Evolutionary conservation across 257 asterid genomes (phyloP).

Genomic region (Ajuga chamaepitys): DNA sequence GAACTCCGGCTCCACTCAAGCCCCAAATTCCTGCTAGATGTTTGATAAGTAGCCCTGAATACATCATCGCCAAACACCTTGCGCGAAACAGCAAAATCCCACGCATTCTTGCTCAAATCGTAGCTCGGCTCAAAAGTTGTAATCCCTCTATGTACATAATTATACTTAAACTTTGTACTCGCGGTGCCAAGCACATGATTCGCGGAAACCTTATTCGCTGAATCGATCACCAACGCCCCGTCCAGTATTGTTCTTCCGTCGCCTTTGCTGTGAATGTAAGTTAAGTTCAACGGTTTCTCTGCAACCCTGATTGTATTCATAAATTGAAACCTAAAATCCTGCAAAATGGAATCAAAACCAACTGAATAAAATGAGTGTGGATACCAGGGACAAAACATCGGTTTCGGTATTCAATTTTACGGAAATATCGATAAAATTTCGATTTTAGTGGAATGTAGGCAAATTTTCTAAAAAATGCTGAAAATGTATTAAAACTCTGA

Average conservation of each 20-base stretch:
- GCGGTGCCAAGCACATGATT: constrained; percentile 73
- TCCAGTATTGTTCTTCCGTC: constrained; percentile 62
- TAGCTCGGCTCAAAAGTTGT: constrained; percentile 80
- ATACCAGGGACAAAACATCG: neutral
- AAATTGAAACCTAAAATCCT: constrained; percentile 88
- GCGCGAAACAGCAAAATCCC: constrained; percentile 77
- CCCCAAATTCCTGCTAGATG: constrained; percentile 69
- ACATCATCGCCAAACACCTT: constrained; percentile 64
- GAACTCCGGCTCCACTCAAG: constrained; percentile 83
- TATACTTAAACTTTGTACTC: constrained; percentile 69
- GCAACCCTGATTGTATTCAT: constrained; percentile 65
- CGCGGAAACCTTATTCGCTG: constrained; percentile 80
- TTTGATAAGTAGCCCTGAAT: constrained; percentile 75
- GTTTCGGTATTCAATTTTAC: too few relatives aligned
- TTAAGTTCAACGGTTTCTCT: constrained; percentile 79
- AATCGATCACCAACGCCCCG: constrained; percentile 73
- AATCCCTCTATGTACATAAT: constrained; percentile 62
- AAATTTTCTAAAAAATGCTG: too few relatives aligned
- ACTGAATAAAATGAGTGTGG: neutral
- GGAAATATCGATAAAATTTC: too few relatives aligned
- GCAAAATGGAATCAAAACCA: constrained; percentile 9
- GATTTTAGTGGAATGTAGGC: too few relatives aligned
- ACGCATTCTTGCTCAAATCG: constrained; percentile 63
- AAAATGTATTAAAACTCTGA: too few relatives aligned
- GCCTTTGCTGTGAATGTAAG: constrained; percentile 60